Evolutionary conservation across 2,329 filamentous ascomycete species (phyloP), one percentile per base, ranked within the genome.

Genomic region (Colletotrichum costaricense): DNA sequence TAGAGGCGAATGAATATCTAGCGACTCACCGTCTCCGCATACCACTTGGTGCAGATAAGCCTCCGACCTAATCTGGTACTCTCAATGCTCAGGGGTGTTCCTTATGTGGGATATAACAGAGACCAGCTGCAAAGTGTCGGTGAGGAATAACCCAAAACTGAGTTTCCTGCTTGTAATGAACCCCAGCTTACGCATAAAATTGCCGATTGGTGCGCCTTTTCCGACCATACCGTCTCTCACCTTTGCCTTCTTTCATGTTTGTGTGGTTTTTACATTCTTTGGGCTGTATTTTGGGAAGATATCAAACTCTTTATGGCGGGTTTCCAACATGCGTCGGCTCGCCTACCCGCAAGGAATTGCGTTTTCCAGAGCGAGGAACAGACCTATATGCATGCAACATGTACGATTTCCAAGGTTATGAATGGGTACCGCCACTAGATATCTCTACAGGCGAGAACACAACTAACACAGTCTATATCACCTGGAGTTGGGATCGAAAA

Each of bases 71-170:
- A 9, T 22, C 26, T 22, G 19, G 38, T 26, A 42, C n/a, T 30
- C 24, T n/a, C 9, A 38, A 55, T 38, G 42, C 28, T 52, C 42
- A 33, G 14, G 59, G 38, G 46, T 59, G 58, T 60, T 65, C 14
- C 16, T 56, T 70, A 55, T 63, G 58, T 70, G 26, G 35, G 35
- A 33, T 26, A 24, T 24, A 28, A 52, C 57, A 67, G 46, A 56
- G 55, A 35, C 42, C 33, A 65, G 33, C 59, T 69, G 70, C 67
- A 35, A 70, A 65, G 56, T 62, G 67, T 73, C 60, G 70, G 67
- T 66, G 67, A 73, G 38, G 38, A 24, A 52, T n/a, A 49, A 69
- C 56, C 59, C 55, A 49, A 26, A 64, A 60, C 24, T 30, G 26
- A 28, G 42, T 33, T 46, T 58, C 33, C 19, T 30, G n/a, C 24